Conservation (phyloP, 108 stramenopile genomes). For the Stephanodiscus minutulus region DNA sequence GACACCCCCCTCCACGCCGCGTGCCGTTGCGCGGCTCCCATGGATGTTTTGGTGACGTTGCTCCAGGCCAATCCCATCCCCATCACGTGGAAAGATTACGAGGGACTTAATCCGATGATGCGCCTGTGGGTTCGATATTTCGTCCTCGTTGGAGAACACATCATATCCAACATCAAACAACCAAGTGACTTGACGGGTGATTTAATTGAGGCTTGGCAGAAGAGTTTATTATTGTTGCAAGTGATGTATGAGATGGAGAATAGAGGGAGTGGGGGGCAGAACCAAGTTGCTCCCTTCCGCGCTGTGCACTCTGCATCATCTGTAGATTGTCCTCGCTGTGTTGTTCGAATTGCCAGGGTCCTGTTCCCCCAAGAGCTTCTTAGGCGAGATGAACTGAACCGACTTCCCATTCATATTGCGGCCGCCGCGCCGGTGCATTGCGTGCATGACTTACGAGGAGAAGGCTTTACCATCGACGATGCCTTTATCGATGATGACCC, state of each 20-base stretch:
- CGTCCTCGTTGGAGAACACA: slow-evolving; percentile 63
- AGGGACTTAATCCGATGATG: slow-evolving; percentile 64
- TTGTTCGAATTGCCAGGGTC: slow-evolving; percentile 60
- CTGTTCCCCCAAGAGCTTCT: slow-evolving; percentile 52
- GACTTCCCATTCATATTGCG: slow-evolving; percentile 59
- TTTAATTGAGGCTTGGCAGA: slow-evolving; percentile 62
- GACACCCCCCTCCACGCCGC: slow-evolving; percentile 73
- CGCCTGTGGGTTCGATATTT: slow-evolving; percentile 69
- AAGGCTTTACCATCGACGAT: slow-evolving; percentile 56
- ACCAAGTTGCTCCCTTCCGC: slow-evolving; percentile 28
- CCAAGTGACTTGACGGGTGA: slow-evolving; percentile 57
- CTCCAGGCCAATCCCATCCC: slow-evolving; percentile 53
- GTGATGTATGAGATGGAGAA: slow-evolving; percentile 25
- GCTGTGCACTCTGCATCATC: slow-evolving; percentile 57
- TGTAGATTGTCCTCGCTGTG: slow-evolving; percentile 65
- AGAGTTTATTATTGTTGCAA: slow-evolving; percentile 56
- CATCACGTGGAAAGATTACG: slow-evolving; percentile 59
- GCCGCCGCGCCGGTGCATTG: slow-evolving; percentile 55
- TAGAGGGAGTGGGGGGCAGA: slow-evolving; percentile 4
- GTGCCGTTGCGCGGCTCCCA: slow-evolving; percentile 69
- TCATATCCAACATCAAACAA: slow-evolving; percentile 46
- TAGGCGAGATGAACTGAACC: slow-evolving; percentile 48
- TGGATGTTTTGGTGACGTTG: slow-evolving; percentile 53
- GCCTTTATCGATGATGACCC: slow-evolving; percentile 36
- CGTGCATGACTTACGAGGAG: slow-evolving; percentile 64